Evolutionary conservation across 441 rosid species (phyloP).

Genomic region (Isatis lusitanica): DNA sequence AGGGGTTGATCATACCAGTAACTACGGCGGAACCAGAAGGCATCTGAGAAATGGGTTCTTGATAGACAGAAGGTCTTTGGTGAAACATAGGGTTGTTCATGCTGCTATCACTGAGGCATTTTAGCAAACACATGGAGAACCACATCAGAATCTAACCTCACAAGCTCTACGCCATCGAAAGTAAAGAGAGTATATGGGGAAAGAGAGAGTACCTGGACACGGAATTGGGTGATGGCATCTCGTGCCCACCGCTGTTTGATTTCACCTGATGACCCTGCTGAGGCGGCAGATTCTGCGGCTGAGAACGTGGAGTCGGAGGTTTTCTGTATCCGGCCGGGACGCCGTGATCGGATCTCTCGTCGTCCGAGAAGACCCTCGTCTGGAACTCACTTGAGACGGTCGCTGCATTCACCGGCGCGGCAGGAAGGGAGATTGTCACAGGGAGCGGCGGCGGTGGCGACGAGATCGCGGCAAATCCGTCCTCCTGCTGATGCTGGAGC

Average conservation of each 20-base stretch:
- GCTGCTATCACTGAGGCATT: conserved; percentile 75
- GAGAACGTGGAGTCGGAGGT: conserved; percentile 47
- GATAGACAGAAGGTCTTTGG: conserved; percentile 58
- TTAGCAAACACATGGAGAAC: conserved; percentile 32
- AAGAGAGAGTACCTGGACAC: conserved; percentile 64
- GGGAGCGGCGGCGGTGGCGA: conserved; percentile 67
- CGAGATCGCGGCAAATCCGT: conserved; percentile 53
- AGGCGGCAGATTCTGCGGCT: conserved; percentile 52
- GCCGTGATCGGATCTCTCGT: conserved; percentile 90
- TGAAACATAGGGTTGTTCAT: conserved; percentile 61
- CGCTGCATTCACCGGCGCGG: conserved; percentile 42
- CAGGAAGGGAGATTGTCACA: conserved; percentile 40
- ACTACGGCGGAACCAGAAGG: conserved; percentile 50
- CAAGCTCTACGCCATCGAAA: conserved; percentile 3
- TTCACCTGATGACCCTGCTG: conserved; percentile 51
- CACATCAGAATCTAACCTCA: conserved; percentile 37
- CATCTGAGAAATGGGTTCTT: conserved; percentile 54
- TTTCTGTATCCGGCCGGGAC: conserved; percentile 52
- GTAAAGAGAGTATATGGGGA: neutral
- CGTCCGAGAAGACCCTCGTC: conserved; percentile 69
- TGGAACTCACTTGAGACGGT: conserved; percentile 50
- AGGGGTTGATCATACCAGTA: conserved; percentile 54
- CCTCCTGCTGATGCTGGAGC: conserved; percentile 57
- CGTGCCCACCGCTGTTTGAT: conserved; percentile 56
- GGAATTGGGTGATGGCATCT: conserved; percentile 86